Base-by-base conservation (phyloP, 768 basidiomycete genomes). In the Mycena pura region DNA sequence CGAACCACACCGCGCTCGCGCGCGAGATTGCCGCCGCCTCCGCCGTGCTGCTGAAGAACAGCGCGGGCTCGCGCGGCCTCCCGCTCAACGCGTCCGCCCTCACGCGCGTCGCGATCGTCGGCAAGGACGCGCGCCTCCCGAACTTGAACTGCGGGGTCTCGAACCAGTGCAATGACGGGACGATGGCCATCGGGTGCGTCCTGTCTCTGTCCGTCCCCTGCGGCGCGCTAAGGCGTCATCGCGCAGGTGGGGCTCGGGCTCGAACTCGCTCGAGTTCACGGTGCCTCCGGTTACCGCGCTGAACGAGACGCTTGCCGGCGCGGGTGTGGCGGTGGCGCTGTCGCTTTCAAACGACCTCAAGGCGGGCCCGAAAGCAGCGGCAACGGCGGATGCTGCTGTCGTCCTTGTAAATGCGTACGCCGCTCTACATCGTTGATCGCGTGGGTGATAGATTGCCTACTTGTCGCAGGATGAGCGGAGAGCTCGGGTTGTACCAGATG, bases 41-140 rank as follows among this genome's bases (percentile, higher is more conserved):
- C 0, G 85, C 86, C 1, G 87, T 91, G 19, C 71, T 92, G 31
- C 78, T 91, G 13, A 91, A 91, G 75, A 92, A 92, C 70, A 75
- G 78, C 34, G 71, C 81, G 62, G 77, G 75, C 6, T 67, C 72
- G 17, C 73, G 77, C 5, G 82, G 82, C 0, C 65, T 84, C 14
- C 84, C 83, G 5, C 65, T 81, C 2, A 68, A 80, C n/a, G 73
- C 76, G 14, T 74, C 82, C 32, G 79, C 79, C 19, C 84, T 85
- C 31, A 84, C 83, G 32, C 80, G 81, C 0, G 80, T 86, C 5
- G 87, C 86, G 2, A 81, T 89, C 15, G 71, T 90, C 46, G 83
- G 88, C 14, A 82, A 86, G 65, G 88, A 80, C 77, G 88, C 78
- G 43, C 77, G 69, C 76, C 78, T 78, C 75, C 86, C 75, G 61